Percentiles rank a stretch among this genome's conserved stretches.
Conservation (phyloP, 495 filamentous ascomycete genomes). For the Trichoderma orchidacearum region DNA sequence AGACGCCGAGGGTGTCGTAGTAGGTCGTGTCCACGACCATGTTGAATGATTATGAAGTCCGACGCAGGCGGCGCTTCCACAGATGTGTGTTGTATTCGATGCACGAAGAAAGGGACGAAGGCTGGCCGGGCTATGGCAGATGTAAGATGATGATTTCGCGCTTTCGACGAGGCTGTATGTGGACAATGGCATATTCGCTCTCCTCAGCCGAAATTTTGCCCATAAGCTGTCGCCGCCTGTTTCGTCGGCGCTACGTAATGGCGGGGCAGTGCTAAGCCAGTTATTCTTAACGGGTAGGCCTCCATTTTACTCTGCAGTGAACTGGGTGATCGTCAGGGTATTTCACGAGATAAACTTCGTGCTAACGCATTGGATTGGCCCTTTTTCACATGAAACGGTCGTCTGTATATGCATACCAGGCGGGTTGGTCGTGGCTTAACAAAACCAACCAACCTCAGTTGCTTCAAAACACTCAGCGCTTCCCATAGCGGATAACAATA, state of each 20-base stretch:
- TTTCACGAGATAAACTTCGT: no score
- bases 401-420: no score
- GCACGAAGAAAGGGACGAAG: not conserved
- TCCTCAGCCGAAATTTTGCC: not conserved
- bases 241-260: not conserved
- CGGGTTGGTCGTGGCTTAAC: no score
- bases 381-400: no score
- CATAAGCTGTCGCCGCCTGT: not conserved
- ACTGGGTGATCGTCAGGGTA: no score
- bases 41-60: not conserved
- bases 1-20: conserved; percentile 84
- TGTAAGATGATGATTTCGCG: not conserved
- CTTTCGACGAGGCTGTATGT: not conserved
- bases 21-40: conserved; percentile 82
- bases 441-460: no score
- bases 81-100: no score
- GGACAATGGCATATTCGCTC: not conserved
- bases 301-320: no score
- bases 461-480: no score
- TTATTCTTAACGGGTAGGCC: not conserved
- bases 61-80: not conserved
- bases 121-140: not conserved
- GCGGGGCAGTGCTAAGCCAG: not conserved
- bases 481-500: no score
- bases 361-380: no score